Conservation (phyloP, 345 rosid genomes). For the Stellera chamaejasme region DNA sequence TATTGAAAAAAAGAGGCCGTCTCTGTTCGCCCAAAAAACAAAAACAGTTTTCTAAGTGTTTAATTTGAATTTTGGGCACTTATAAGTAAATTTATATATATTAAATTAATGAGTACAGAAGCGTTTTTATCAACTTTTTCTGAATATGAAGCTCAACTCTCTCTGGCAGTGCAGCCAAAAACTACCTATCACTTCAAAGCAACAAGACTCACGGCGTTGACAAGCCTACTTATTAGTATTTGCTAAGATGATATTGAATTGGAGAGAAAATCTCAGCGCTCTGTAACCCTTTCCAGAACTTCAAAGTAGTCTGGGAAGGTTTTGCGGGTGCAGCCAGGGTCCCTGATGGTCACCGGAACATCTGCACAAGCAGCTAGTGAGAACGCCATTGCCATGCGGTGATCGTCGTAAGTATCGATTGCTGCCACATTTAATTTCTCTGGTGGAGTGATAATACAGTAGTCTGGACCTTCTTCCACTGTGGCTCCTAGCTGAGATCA, state of each 20-base stretch:
- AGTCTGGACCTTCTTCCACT: slow-evolving; percentile 96
- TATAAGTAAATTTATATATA: too few species aligned
- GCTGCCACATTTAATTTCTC: slow-evolving; percentile 60
- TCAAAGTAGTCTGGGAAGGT: slow-evolving; percentile 96
- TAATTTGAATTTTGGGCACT: too few species aligned
- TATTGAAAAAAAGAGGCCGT: too few species aligned
- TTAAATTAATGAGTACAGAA: background rate
- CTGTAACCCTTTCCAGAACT: slow-evolving; percentile 66
- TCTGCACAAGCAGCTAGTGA: slow-evolving; percentile 95
- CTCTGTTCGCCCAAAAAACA: too few species aligned
- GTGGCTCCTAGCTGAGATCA: slow-evolving; percentile 77
- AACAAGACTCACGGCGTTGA: background rate
- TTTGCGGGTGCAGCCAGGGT: slow-evolving; percentile 87
- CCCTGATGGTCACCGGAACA: slow-evolving; percentile 87
- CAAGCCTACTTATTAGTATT: background rate
- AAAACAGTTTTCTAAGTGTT: too few species aligned
- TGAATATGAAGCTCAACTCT: slow-evolving; percentile 10
- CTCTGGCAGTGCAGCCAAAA: slow-evolving; percentile 4
- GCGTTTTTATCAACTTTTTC: background rate
- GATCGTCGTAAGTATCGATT: slow-evolving; percentile 94
- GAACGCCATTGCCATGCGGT: slow-evolving; percentile 98
- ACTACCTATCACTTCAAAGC: slow-evolving; percentile 7
- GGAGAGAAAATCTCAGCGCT: slow-evolving; percentile 26
- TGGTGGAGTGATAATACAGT: slow-evolving; percentile 93
- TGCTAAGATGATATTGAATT: background rate